Evolutionary conservation across 2,329 filamentous ascomycete species (phyloP).

Genomic region (Aspergillus pseudoterreus): DNA sequence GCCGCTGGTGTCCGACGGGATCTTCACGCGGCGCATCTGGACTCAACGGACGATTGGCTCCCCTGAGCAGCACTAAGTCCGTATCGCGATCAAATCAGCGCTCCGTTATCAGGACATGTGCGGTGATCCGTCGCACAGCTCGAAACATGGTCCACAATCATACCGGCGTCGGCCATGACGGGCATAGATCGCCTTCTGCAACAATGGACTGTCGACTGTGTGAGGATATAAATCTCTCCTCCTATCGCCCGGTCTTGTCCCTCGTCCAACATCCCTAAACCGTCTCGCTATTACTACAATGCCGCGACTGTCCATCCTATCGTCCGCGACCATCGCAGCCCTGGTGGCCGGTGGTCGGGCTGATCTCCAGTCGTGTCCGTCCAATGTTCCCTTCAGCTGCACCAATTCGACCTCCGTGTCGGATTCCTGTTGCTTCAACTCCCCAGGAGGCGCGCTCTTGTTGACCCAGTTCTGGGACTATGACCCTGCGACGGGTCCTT

Average conservation of each 20-base stretch:
- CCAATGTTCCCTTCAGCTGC: conserved; percentile 50
- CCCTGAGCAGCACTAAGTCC: conserved; percentile 3
- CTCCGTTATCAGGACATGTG: conserved; percentile 26
- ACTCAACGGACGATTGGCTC: conserved; percentile 1
- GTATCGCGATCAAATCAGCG: conserved; percentile 24
- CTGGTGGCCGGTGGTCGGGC: conserved; percentile 20
- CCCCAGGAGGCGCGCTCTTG: conserved; percentile 54
- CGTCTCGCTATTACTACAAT: background rate
- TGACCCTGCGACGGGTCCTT: conserved; percentile 51
- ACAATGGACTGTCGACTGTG: no score
- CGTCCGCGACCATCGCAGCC: conserved; percentile 20
- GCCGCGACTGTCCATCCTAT: conserved; percentile 5
- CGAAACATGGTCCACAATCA: conserved; percentile 2
- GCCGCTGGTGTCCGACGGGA: conserved; percentile 14
- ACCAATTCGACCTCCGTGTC: conserved; percentile 49
- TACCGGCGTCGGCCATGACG: background rate
- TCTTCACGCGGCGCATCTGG: conserved; percentile 12
- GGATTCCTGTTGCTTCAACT: conserved; percentile 57
- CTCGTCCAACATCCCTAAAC: background rate
- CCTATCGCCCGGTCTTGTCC: background rate
- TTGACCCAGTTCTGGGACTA: conserved; percentile 62
- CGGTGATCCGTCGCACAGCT: conserved; percentile 11
- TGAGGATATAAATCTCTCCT: background rate
- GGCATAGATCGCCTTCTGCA: background rate
- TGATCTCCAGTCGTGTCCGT: conserved; percentile 25